Base-by-base conservation (phyloP, 331 rosid species). In the Acacia pycnantha region DNA sequence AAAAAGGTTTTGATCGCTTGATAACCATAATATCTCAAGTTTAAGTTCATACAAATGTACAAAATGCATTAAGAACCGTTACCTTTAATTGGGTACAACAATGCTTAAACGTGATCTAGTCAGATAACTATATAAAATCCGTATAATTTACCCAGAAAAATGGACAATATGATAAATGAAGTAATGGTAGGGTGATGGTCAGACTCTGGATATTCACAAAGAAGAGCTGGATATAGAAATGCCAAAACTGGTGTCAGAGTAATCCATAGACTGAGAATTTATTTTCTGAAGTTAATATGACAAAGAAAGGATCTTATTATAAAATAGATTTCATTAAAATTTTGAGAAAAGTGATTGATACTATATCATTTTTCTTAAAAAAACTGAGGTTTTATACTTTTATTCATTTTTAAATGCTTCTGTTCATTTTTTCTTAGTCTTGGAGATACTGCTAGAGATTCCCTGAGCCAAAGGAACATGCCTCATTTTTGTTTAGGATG, bases 391-490 rank as follows among this genome's bases (percentile, higher is more conserved):
- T 64, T 27, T 61, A 61, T 26, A 12, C 37, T 64, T 64, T 12
- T 61, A 61, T 26, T 27, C 37, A 26, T 13, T 61, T 29, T 14
- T 29, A 29, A 64, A 29, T 29, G 41, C 40, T 27, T 16, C 13
- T 33, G 44, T 65, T 65, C 43, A 16, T 1, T 7, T n/a, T 11
- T 86, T 69, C 73, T 50, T 79, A 78, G 31, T 70, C 82, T 70
- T 26, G 88, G 82, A 88, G 87, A 88, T 89, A 88, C 90, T 83
- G 85, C 91, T 88, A 77, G 87, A 70, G 88, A 89, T 89, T 87
- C 84, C 84, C 91, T 85, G 82, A 89, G 90, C 92, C 82, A 79
- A 79, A 87, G 91, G 90, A 92, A 88, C 92, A 90, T 90, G 94
- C 89, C 90, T 87, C 86, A 76, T 87, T 87, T 67, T 89, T 84